Percentiles rank a stretch among this genome's conserved stretches.
Evolutionary conservation across 2,329 filamentous ascomycete species (phyloP).

Genomic region (Ceratocystis alfenasii): DNA sequence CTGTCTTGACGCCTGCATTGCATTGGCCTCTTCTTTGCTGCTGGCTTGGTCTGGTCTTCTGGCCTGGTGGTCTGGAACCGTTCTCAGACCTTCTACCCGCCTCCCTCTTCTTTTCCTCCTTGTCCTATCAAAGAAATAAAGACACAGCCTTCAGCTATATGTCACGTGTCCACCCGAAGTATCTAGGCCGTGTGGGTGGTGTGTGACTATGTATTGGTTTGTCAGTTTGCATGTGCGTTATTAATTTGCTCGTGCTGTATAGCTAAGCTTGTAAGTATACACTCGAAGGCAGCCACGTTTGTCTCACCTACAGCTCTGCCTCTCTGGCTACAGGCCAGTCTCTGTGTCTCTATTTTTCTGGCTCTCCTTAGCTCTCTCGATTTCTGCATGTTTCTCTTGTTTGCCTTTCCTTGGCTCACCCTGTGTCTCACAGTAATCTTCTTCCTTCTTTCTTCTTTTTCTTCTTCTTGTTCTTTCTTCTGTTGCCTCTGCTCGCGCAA

Average conservation of each 20-base stretch:
- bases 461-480: background rate
- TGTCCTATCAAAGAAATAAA: background rate
- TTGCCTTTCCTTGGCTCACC: too few species aligned
- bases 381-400: too few species aligned
- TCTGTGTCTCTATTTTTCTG: too few species aligned
- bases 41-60: too few species aligned
- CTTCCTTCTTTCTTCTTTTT: background rate
- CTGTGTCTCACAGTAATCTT: constrained; percentile 1
- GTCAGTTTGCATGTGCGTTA: background rate
- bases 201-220: too few species aligned
- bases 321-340: background rate
- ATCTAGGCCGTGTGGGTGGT: too few species aligned
- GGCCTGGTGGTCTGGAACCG: too few species aligned
- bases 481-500: background rate
- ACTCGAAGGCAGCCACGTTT: background rate
- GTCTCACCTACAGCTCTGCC: background rate
- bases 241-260: background rate
- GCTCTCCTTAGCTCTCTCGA: too few species aligned
- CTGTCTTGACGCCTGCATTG: background rate
- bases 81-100: too few species aligned
- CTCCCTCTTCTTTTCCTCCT: too few species aligned
- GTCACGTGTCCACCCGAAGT: background rate
- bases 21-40: background rate
- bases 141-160: background rate
- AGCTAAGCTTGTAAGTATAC: background rate